Evolutionary conservation across 192 early-diverging fungal species (phyloP), one percentile per base, ranked within the genome.

Genomic region (Irineochytrium annulatum): DNA sequence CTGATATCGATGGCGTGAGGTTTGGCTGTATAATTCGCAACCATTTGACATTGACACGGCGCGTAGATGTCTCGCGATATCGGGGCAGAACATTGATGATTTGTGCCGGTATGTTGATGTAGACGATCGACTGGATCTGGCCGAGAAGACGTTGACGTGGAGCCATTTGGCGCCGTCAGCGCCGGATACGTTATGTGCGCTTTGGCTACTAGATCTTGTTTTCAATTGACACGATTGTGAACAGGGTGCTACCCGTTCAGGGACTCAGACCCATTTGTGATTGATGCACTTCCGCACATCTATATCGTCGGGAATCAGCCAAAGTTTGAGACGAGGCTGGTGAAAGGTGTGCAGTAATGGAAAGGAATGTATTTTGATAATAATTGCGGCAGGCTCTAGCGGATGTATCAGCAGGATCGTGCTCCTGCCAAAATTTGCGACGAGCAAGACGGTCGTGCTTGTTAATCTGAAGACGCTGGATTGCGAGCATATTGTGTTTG

Each of bases 161-260:
- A 77, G 86, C 3, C 93, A 97, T 52, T 75, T 97, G 6, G 92
- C 92, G 13, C 96, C 96, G 0, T 84, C 91, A 26, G 89, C 93
- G 3, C 96, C 96, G 0, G 96, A 98, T 73, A 96, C 94, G 13
- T 75, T 98, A 56, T 93, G 91, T 91, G 75, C 65, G 82, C 63
- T 4, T 14, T 13, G 8, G 43, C 32, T 14, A 20, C 16, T 52
- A 24, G 14, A 22, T 24, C 14, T 26, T 45, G 34, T 65, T 48
- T 58, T 26, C 43, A 26, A 37, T 1, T 39, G 22, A 28, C 16
- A 3, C 19, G 56, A 17, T 49, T n/a, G n/a, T n/a, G n/a, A n/a
- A n/a, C n/a, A 92, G 89, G 88, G 87, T 93, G 90, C 65, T 92
- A 94, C 69, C 96, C 96, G 32, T 97, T 90, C 62, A 81, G 79